These are phyloP conservation scores for Aspergillus luchuensis DNA, from an alignment of 2,329 filamentous ascomycete species.

Conservation along the genomic window DNA sequence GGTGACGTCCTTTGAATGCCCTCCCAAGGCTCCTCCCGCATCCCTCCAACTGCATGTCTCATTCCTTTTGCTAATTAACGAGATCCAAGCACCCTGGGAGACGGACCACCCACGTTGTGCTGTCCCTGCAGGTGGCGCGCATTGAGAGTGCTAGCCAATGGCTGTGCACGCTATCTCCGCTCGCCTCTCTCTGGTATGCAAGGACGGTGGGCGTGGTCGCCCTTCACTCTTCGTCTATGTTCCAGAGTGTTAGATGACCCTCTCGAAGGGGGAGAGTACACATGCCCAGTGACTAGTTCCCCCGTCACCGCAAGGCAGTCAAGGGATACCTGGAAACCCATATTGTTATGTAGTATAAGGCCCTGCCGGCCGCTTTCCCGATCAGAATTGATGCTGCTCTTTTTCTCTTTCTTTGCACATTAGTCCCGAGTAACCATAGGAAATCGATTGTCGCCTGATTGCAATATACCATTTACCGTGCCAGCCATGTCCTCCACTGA, in stretches of 20 bases:
- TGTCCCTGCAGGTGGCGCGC: slow-evolving; percentile 29
- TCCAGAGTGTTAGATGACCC: slow-evolving; percentile 29
- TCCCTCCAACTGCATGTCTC: slow-evolving; percentile 33
- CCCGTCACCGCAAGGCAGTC: slow-evolving; percentile 23
- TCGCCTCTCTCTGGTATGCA: slow-evolving; percentile 41
- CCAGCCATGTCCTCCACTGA: slow-evolving; percentile 36
- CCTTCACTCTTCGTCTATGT: slow-evolving; percentile 27
- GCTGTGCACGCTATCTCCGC: slow-evolving; percentile 18
- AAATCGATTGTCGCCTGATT: slow-evolving; percentile 17
- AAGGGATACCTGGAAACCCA: slow-evolving; percentile 33
- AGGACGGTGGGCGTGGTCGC: slow-evolving; percentile 34
- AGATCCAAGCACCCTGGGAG: slow-evolving; percentile 25
- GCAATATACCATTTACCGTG: slow-evolving; percentile 12
- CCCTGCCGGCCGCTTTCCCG: slow-evolving; percentile 15
- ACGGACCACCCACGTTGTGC: slow-evolving; percentile 37
- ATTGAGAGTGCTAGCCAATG: slow-evolving; percentile 31
- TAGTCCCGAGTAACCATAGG: slow-evolving; percentile 9
- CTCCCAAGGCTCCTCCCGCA: slow-evolving; percentile 19
- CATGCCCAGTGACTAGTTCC: slow-evolving; percentile 24
- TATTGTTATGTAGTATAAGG: slow-evolving; percentile 33
- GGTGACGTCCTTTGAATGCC: slow-evolving; percentile 24
- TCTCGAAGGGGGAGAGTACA: slow-evolving; percentile 31
- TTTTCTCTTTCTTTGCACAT: slow-evolving; percentile 18
- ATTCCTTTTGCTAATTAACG: slow-evolving; percentile 35
- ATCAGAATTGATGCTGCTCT: slow-evolving; percentile 13